Percentiles rank a stretch among this genome's conserved stretches.
phyloP scores from a whole-genome alignment of 2,329 filamentous ascomycete genomes.

The Catunica adiposa region DNA sequence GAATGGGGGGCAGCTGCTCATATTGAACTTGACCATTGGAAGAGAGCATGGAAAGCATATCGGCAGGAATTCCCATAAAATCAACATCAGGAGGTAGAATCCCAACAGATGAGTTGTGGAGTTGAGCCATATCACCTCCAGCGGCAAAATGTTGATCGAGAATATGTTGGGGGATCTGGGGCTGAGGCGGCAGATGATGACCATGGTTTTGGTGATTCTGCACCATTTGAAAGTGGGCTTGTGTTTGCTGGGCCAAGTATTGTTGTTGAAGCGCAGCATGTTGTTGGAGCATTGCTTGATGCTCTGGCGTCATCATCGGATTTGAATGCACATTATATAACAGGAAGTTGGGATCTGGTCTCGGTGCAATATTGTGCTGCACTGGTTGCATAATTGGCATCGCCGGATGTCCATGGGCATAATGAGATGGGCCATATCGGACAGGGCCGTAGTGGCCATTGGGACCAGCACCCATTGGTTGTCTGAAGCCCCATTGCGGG shows the following conservation, averaged over 20 bases:
- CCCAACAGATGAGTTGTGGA: not conserved
- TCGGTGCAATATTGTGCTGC: conserved; percentile 6
- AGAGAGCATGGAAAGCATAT: not conserved
- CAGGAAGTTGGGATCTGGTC: conserved; percentile 1
- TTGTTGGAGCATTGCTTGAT: not conserved
- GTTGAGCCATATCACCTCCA: not conserved
- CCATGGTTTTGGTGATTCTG: not conserved
- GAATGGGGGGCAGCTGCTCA: not conserved
- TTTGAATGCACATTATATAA: not conserved
- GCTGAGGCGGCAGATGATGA: not conserved
- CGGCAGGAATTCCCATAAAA: not conserved
- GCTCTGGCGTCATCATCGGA: not conserved
- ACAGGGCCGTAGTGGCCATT: conserved; percentile 2
- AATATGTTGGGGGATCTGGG: not conserved
- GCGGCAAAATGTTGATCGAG: not conserved
- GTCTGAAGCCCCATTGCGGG: conserved; percentile 65
- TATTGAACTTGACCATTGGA: too few relatives aligned
- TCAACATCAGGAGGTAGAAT: not conserved
- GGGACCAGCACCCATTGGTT: conserved; percentile 42
- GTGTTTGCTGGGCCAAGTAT: not conserved
- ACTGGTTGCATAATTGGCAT: conserved; percentile 23
- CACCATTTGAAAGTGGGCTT: not conserved
- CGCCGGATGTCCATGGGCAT: conserved; percentile 20
- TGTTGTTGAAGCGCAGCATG: not conserved
- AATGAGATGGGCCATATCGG: conserved; percentile 14